A percentile compares a stretch with the other conserved stretches of the same genome.
Evolutionary conservation across 2,329 filamentous ascomycete species (phyloP).

Genomic region (Ilyonectria destructans): DNA sequence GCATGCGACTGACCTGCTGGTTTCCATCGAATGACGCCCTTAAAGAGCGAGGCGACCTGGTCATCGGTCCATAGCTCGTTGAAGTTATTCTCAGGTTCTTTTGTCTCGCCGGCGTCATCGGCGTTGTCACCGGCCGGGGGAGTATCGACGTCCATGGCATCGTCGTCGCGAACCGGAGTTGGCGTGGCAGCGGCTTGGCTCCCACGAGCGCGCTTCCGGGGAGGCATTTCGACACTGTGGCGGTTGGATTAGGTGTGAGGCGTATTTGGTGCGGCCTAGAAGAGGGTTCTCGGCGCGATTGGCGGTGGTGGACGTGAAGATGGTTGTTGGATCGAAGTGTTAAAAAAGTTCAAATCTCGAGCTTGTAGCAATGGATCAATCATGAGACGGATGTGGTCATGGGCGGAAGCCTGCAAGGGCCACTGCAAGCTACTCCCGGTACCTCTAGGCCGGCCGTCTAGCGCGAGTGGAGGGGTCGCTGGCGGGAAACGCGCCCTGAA

Average conservation of each 20-base stretch:
- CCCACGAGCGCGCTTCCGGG: slow-evolving; percentile 77
- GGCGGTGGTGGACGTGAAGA: background rate
- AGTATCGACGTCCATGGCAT: slow-evolving; percentile 74
- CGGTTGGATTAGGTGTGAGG: background rate
- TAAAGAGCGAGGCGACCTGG: slow-evolving; percentile 93
- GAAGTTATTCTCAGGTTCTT: slow-evolving; percentile 42
- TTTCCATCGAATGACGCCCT: slow-evolving; percentile 94
- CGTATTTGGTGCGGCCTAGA: background rate
- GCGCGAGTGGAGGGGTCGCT: slow-evolving; percentile 25
- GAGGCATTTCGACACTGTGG: slow-evolving; percentile 70
- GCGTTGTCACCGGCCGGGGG: slow-evolving; percentile 69
- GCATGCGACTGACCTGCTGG: slow-evolving; percentile 79
- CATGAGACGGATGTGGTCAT: slow-evolving; percentile 15
- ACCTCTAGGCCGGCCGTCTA: slow-evolving; percentile 12
- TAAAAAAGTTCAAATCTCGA: slow-evolving; percentile 21
- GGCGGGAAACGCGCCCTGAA: slow-evolving; percentile 16
- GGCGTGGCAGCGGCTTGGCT: slow-evolving; percentile 72
- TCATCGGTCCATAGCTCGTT: slow-evolving; percentile 94
- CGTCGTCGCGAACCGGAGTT: slow-evolving; percentile 68
- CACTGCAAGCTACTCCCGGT: slow-evolving; percentile 3
- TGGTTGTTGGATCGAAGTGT: background rate
- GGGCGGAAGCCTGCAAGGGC: slow-evolving; percentile 2
- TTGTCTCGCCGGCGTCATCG: slow-evolving; percentile 39
- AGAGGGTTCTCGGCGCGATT: slow-evolving; percentile 1
- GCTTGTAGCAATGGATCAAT: slow-evolving; percentile 21